Conservation (phyloP, 345 rosid species). For the Aquilaria yunnanensis region DNA sequence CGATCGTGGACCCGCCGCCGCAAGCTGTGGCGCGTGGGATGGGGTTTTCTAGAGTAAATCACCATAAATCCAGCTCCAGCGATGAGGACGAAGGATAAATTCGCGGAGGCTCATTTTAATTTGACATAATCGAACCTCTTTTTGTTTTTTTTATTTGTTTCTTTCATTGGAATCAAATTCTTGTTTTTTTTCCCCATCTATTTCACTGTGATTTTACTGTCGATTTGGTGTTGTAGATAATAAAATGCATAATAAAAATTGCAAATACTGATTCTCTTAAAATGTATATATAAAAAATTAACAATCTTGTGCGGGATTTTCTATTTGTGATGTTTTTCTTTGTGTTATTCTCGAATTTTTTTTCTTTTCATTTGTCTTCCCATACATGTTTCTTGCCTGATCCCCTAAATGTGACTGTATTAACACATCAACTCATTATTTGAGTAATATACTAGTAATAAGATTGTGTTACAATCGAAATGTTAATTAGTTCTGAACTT, state of each 20-base stretch:
- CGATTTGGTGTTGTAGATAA: neutral
- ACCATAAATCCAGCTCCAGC: conserved; percentile 37
- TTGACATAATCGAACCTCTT: neutral
- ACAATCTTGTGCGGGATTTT: too few species aligned
- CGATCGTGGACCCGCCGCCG: conserved; percentile 28
- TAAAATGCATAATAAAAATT: neutral
- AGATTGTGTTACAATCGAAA: too few species aligned
- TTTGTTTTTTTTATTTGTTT: neutral
- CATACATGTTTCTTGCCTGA: too few species aligned
- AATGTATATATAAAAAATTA: too few species aligned
- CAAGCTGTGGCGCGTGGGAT: conserved; percentile 23
- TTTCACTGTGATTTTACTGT: neutral
- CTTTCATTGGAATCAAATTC: neutral
- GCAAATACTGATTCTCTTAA: neutral
- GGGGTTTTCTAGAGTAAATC: conserved; percentile 57
- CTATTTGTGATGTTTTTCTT: too few species aligned
- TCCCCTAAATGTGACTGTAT: too few species aligned
- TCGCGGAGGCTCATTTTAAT: neutral
- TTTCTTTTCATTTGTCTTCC: too few species aligned
- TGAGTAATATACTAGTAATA: too few species aligned
- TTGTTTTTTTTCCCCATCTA: neutral
- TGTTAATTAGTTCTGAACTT: too few species aligned
- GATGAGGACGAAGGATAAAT: conserved; percentile 17
- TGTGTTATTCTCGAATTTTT: too few species aligned
- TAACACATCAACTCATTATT: too few species aligned